phyloP scores from a whole-genome alignment of 345 rosid genomes.

The Gynandropsis gynandra region DNA sequence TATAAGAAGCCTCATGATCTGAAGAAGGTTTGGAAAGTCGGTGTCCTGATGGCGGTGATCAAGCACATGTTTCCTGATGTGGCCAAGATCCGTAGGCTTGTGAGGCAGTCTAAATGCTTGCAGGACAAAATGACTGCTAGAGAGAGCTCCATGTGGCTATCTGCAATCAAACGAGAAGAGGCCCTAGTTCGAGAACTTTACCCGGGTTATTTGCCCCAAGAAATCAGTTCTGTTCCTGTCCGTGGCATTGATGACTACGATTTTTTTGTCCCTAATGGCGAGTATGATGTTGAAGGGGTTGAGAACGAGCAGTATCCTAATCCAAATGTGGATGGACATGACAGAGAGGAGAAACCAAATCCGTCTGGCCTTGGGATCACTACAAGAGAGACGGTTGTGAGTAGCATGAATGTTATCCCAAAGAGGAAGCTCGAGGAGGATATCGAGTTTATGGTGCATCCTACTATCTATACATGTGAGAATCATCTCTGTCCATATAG shows the following conservation, averaged over 20 bases:
- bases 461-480: conserved; percentile 52
- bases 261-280: conserved; percentile 2
- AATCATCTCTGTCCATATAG: conserved; percentile 57
- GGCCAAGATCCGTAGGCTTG: conserved; percentile 36
- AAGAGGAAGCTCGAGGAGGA: conserved; percentile 64
- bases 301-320: conserved; percentile 33
- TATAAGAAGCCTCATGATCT: conserved; percentile 64
- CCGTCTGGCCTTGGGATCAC: conserved; percentile 30
- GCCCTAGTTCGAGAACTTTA: conserved; percentile 11
- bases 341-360: conserved; percentile 31
- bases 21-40: conserved; percentile 68
- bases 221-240: too few relatives aligned
- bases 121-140: conserved; percentile 67
- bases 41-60: conserved; percentile 52
- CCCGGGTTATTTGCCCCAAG: too few relatives aligned
- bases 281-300: conserved; percentile 73
- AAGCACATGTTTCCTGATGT: conserved; percentile 56
- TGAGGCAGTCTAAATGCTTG: conserved; percentile 56
- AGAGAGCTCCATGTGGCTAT: conserved; percentile 53
- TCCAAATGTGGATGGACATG: conserved; percentile 38
- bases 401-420: conserved; percentile 31
- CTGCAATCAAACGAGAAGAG: conserved; percentile 54
- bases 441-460: conserved; percentile 40
- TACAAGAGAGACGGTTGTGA: conserved; percentile 35
- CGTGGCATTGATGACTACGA: too few relatives aligned